A percentile compares a stretch with the other conserved stretches of the same genome.
Conservation (phyloP, 2,329 filamentous ascomycete genomes). For the Aureobasidium sp. region DNA sequence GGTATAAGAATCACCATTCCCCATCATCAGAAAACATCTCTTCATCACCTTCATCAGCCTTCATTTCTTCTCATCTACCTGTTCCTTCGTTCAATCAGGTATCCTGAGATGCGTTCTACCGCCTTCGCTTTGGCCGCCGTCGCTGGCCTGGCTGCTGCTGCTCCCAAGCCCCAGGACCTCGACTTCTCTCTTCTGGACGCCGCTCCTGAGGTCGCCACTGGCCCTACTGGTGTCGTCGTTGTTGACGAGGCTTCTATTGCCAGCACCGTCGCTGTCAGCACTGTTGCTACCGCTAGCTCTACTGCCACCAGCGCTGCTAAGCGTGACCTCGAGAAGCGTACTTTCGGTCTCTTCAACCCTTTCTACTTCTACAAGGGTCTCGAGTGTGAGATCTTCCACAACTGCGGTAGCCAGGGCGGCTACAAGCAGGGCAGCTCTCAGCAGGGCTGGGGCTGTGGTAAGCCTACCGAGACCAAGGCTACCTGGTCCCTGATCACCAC, state of each 20-base stretch:
- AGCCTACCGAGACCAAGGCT: constrained; percentile 1
- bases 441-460: background rate
- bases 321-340: constrained; percentile 10
- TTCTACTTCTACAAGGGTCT: constrained; percentile 12
- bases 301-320: constrained; percentile 13
- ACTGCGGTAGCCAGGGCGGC: constrained; percentile 2
- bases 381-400: constrained; percentile 12
- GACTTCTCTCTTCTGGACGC: constrained; percentile 18
- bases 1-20: constrained; percentile 5
- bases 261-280: constrained; percentile 18
- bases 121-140: constrained; percentile 17
- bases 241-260: constrained; percentile 13
- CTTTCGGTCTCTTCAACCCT: background rate
- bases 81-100: constrained; percentile 5
- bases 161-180: constrained; percentile 20
- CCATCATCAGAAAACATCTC: background rate
- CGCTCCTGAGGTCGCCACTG: constrained; percentile 17
- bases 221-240: constrained; percentile 15
- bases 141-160: constrained; percentile 17
- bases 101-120: constrained; percentile 14
- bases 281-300: constrained; percentile 15
- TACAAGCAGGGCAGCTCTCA: background rate
- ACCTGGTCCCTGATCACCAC: constrained; percentile 15
- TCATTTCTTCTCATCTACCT: constrained; percentile 1
- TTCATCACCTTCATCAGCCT: background rate